phyloP scores from a whole-genome alignment of 2,329 filamentous ascomycete species.

The Trichoderma guizhouense region DNA sequence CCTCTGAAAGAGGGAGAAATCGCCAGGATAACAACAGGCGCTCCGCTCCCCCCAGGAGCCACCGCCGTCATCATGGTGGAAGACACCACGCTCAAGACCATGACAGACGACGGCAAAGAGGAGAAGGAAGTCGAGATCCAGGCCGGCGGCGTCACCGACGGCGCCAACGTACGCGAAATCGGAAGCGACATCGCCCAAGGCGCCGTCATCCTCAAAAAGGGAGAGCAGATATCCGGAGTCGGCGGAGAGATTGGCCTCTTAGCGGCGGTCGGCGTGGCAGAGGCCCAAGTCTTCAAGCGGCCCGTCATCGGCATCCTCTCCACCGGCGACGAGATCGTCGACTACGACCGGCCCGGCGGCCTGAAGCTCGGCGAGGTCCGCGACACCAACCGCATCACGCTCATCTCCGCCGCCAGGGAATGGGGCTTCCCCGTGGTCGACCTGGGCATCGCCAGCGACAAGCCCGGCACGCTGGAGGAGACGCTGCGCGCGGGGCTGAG shows the following conservation, averaged over 20 bases:
- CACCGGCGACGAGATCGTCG: conserved; percentile 91
- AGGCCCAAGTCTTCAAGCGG: conserved; percentile 69
- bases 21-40: conserved; percentile 90
- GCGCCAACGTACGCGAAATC: conserved; percentile 87
- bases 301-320: conserved; percentile 84
- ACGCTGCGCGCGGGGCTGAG: conserved; percentile 72
- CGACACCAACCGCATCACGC: conserved; percentile 86
- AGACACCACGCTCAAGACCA: conserved; percentile 74
- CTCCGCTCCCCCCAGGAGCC: conserved; percentile 81
- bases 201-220: conserved; percentile 67
- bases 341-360: conserved; percentile 60
- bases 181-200: conserved; percentile 79
- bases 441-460: conserved; percentile 78
- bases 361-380: conserved; percentile 80
- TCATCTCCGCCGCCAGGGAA: conserved; percentile 71
- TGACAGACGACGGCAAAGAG: conserved; percentile 76
- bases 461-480: conserved; percentile 69
- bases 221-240: conserved; percentile 78
- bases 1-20: conserved; percentile 70
- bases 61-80: conserved; percentile 92
- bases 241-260: conserved; percentile 91
- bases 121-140: conserved; percentile 87
- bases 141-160: conserved; percentile 67
- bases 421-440: conserved; percentile 79
- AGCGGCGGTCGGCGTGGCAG: conserved; percentile 73